Conservation (phyloP, 2,329 filamentous ascomycete species). For the Escovopsis weberi region DNA sequence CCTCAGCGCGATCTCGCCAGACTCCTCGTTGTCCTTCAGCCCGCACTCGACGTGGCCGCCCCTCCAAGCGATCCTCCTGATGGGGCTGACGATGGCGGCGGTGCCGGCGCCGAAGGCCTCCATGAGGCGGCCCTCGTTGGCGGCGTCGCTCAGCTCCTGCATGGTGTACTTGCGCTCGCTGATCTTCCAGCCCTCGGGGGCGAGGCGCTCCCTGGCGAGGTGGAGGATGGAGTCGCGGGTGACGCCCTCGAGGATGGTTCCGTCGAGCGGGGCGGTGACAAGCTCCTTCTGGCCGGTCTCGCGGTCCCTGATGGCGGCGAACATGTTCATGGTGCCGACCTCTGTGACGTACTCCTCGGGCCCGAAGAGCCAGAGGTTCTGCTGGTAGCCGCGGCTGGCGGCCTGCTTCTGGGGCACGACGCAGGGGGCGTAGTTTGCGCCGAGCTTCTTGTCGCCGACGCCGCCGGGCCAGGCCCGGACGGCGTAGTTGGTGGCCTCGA, state of each 20-base stretch:
- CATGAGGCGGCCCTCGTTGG: constrained; percentile 69
- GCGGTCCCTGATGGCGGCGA: constrained; percentile 72
- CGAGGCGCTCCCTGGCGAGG: constrained; percentile 71
- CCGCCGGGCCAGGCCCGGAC: constrained; percentile 96
- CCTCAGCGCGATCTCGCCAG: constrained; percentile 66
- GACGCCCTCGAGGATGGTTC: constrained; percentile 90
- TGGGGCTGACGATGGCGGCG: constrained; percentile 83
- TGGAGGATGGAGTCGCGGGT: constrained; percentile 82
- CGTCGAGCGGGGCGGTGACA: constrained; percentile 87
- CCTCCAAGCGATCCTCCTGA: constrained; percentile 81
- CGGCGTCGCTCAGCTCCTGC: constrained; percentile 67
- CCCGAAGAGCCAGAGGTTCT: constrained; percentile 96
- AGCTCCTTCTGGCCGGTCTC: constrained; percentile 84
- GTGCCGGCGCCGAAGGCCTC: constrained; percentile 93
- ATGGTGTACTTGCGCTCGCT: constrained; percentile 87
- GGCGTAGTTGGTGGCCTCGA: constrained; percentile 93
- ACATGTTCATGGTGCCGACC: constrained; percentile 98
- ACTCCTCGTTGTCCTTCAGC: constrained; percentile 66
- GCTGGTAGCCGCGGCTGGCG: constrained; percentile 82
- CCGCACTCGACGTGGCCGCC: constrained; percentile 72
- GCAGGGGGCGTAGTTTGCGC: constrained; percentile 98
- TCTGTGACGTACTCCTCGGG: constrained; percentile 93
- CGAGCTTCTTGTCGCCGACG: constrained; percentile 95
- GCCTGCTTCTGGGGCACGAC: constrained; percentile 93
- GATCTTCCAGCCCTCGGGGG: constrained; percentile 75